These are phyloP conservation scores for Eragrostis tef DNA, from an alignment of 202 grass and related monocot genomes.

Conservation along the genomic window DNA sequence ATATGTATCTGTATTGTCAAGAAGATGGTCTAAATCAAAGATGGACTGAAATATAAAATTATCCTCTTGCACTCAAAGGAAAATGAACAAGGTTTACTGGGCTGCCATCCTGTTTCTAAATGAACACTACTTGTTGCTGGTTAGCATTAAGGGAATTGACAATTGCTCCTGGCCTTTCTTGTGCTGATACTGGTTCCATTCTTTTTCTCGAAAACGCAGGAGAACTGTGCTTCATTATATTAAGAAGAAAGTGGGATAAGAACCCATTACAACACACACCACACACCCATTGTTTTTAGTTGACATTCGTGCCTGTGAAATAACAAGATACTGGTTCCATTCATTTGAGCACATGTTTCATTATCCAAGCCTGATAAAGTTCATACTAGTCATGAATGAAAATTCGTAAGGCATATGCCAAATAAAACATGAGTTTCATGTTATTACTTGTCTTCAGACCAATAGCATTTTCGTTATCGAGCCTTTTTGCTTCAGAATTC, in stretches of 20 bases:
- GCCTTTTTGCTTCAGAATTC: background rate
- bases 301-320: too few relatives aligned
- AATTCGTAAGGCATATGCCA: background rate
- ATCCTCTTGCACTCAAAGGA: background rate
- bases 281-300: too few relatives aligned
- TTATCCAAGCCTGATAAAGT: background rate
- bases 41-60: background rate
- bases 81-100: background rate
- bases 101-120: background rate
- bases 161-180: background rate
- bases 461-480: background rate
- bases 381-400: background rate
- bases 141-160: background rate
- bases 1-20: background rate
- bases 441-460: background rate
- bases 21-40: background rate
- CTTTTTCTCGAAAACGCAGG: too few relatives aligned
- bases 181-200: background rate
- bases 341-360: background rate
- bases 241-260: too few relatives aligned
- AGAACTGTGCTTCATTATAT: too few relatives aligned
- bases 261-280: too few relatives aligned
- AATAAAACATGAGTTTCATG: background rate
- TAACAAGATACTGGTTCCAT: too few relatives aligned
- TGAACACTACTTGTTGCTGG: background rate